Percentiles rank a stretch among this genome's conserved stretches.
phyloP scores from a whole-genome alignment of 768 basidiomycete species.

The Boletus tomentosulus region DNA sequence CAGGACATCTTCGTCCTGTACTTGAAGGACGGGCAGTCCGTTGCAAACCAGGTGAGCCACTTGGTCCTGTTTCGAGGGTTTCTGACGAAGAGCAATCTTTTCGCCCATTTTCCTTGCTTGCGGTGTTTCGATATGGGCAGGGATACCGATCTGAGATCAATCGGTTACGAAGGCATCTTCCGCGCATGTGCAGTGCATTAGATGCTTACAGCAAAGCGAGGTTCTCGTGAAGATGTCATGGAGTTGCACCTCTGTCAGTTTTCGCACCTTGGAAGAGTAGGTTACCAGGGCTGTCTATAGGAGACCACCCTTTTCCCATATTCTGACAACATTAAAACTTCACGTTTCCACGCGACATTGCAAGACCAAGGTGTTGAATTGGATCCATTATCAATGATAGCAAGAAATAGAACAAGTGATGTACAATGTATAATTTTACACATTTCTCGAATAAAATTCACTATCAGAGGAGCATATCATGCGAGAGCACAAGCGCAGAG shows the following conservation, averaged over 20 bases:
- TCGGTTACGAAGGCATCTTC: slow-evolving; percentile 15
- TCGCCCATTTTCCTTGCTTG: background rate
- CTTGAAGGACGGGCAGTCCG: slow-evolving; percentile 19
- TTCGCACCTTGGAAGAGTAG: no score
- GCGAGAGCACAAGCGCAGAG: background rate
- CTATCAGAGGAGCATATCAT: background rate
- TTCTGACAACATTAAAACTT: background rate
- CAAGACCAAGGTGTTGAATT: background rate
- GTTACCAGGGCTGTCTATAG: background rate
- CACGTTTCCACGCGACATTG: background rate
- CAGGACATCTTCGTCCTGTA: slow-evolving; percentile 17
- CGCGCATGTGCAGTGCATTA: slow-evolving; percentile 10
- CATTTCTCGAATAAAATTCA: background rate
- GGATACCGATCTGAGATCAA: slow-evolving; percentile 16
- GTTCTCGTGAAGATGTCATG: background rate
- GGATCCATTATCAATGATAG: background rate
- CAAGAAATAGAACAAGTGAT: background rate
- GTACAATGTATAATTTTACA: background rate
- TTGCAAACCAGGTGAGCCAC: slow-evolving; percentile 3
- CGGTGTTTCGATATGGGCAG: background rate
- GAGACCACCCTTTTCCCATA: background rate
- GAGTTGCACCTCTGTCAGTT: background rate
- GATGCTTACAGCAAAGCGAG: slow-evolving; percentile 18
- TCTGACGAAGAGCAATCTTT: background rate
- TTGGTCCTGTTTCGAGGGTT: background rate